Evolutionary conservation across 176 grass and related monocot genomes (phyloP).

Genomic region (Avena eriantha): DNA sequence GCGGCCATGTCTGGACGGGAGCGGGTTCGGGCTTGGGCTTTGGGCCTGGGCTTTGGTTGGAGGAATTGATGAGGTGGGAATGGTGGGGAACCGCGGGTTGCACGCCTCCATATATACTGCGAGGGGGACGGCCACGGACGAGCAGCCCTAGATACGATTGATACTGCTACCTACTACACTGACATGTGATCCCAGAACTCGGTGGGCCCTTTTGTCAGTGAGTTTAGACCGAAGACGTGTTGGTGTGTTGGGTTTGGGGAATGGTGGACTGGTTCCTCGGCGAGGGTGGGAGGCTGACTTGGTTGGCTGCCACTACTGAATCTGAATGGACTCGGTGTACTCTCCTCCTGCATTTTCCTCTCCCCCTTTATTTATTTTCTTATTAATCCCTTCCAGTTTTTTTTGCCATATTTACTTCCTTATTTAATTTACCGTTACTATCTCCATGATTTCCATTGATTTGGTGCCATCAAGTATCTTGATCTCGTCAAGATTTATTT

Average conservation of each 20-base stretch:
- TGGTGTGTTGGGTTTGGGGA: background rate
- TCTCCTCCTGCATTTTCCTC: background rate
- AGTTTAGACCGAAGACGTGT: rapidly evolving
- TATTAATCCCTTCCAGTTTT: background rate
- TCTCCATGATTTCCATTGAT: background rate
- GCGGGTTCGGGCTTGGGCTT: background rate
- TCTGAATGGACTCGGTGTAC: conserved; percentile 28
- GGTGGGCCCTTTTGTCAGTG: rapidly evolving
- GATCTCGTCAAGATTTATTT: background rate
- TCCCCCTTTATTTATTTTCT: background rate
- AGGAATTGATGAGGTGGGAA: conserved; percentile 29
- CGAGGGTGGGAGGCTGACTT: conserved; percentile 47
- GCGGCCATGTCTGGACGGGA: conserved; percentile 43
- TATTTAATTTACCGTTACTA: background rate
- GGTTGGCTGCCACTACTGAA: conserved; percentile 51
- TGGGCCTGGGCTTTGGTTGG: background rate
- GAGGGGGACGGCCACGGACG: background rate
- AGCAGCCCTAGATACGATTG: background rate
- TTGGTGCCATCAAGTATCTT: background rate
- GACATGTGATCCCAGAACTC: rapidly evolving
- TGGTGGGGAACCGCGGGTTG: conserved; percentile 28
- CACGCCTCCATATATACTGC: conserved; percentile 20
- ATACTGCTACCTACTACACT: rapidly evolving
- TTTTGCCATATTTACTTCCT: background rate
- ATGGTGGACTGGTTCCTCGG: conserved; percentile 49